Evolutionary conservation across 2,329 filamentous ascomycete genomes (phyloP), one percentile per base, ranked within the genome.

Genomic region (Plectosphaerella sp.): DNA sequence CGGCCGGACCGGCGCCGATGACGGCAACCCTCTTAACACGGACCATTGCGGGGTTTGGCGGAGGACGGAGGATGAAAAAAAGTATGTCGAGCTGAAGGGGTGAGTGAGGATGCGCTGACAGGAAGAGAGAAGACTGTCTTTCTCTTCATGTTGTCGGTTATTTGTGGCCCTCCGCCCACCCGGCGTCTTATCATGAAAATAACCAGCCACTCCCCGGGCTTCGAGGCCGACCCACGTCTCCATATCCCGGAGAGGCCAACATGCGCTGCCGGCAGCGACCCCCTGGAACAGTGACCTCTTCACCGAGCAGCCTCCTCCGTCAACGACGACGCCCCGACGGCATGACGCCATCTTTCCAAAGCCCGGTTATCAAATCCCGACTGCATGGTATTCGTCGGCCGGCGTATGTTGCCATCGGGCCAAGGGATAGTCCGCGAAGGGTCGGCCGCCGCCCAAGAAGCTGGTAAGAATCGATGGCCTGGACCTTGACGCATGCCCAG

Each of bases 1-100:
- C 83, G 3, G 79, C 73, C 7, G 83, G 83, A 6, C 83, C 83
- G 3, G 80, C 74, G 7, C 83, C 83, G 58, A 86, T 82, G 6
- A 86, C 74, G 16, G 82, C 83, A 12, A 86, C 75, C 33, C 68
- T 63, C 50, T 67, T 68, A 5, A 62, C 48, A 15, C 55, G 50
- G 37, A 52, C 54, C 56, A 58, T 57, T 36, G 36, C 45, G 53
- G 18, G 9, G 15, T 49, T 14, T 49, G n/a, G 18, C 4, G 5
- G 9, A 15, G 7, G 16, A 18, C 5, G 25, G 20, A 35, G 39
- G 24, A 35, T 48, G 35, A 12, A 33, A 33, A 3, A 33, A 16
- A 20, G 16, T 8, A 11, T 43, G 41, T 43, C 41, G 16, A 18
- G 16, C n/a, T 43, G 16, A 33, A 28, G 11, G 12, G 33, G 12